Conservation (phyloP, 176 grass and related monocot genomes). For the barley (Hordeum vulgare) region MorexV3_pseudomolecules_assembly NC_058524.1:518309384-518309883, state of each 20-base stretch:
- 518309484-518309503: conserved; percentile 25
- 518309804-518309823: conserved; percentile 7
- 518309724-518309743: conserved; percentile 19
- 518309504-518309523: conserved; percentile 16
- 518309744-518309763: conserved; percentile 7
- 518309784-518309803: conserved; percentile 31
- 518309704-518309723: conserved; percentile 16
- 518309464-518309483: conserved; percentile 22
- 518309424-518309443: conserved; percentile 7
- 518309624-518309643: background rate
- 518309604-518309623: conserved; percentile 11
- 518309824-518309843: conserved; percentile 27
- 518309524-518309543: conserved; percentile 11
- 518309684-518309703: conserved; percentile 27
- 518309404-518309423: background rate
- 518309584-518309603: conserved; percentile 5
- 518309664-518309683: conserved; percentile 49
- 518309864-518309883: background rate
- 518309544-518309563: conserved; percentile 21
- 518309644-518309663: conserved; percentile 16
- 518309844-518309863: conserved; percentile 5
- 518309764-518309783: conserved; percentile 22
- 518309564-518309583: conserved; percentile 34
- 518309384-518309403: conserved; percentile 29
- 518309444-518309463: conserved; percentile 26